A percentile compares a stretch with the other conserved stretches of the same genome.
These are phyloP conservation scores for Lactarius sanguifluus DNA, from an alignment of 768 basidiomycete species.

Conservation along the genomic window DNA sequence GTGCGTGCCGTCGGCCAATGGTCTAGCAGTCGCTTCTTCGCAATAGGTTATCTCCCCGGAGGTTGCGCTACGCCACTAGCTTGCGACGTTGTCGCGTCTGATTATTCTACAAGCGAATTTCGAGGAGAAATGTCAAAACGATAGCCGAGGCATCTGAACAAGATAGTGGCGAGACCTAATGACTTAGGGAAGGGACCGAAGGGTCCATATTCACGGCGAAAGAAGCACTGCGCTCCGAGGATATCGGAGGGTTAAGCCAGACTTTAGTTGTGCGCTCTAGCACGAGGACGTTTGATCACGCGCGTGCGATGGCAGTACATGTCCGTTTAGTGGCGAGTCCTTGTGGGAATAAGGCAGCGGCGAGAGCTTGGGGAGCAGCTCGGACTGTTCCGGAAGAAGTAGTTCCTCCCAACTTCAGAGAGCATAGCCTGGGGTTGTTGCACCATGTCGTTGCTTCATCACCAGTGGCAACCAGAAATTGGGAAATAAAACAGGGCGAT, in stretches of 20 bases:
- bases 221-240: constrained; percentile 1
- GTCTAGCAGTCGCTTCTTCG: neutral
- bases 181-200: neutral
- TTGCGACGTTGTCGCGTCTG: constrained; percentile 2
- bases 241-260: constrained; percentile 17
- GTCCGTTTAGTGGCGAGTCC: neutral
- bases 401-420: neutral
- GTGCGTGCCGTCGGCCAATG: neutral
- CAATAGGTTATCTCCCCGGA: constrained; percentile 7
- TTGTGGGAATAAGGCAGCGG: neutral
- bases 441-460: neutral
- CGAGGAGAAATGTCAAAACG: constrained; percentile 1
- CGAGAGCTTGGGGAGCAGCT: neutral
- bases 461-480: neutral
- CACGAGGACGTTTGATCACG: neutral
- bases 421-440: no score
- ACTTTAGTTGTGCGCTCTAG: neutral
- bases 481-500: neutral
- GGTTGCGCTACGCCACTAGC: neutral
- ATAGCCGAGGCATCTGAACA: constrained; percentile 13
- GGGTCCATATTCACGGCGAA: neutral
- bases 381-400: neutral
- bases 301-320: neutral
- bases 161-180: constrained; percentile 1
- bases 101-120: neutral